Base-by-base conservation (phyloP, 192 early-diverging fungal genomes). In the Coemansia sp. region DNA sequence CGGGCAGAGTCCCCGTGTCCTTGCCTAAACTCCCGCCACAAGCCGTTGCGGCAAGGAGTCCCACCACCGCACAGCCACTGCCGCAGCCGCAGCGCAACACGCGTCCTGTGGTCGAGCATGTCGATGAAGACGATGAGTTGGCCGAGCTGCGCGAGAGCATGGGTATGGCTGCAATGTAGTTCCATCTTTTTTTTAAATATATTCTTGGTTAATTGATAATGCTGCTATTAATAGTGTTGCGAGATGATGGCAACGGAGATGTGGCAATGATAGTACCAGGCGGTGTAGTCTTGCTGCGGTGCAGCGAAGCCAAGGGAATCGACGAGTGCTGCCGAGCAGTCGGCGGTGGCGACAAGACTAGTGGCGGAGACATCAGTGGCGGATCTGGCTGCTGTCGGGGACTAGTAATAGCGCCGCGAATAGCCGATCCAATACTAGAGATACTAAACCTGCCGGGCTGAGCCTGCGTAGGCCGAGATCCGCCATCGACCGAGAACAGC, bases 1-100 rank as follows among this genome's bases (percentile, higher is more conserved):
- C 91, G 0, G 90, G 89, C 42, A 51, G 75, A 27, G 86, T 89
- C 41, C 84, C 91, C 53, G 75, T 89, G 55, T 74, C 87, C 62
- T 69, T 93, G 72, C 86, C 92, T 12, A 87, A 66, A 88, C 68
- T 8, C 31, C 59, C 4, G 46, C 68, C 11, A 31, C 65, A 5
- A 31, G 4, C 12, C 50, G 62, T 25, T 62, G 37, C 23, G 51
- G 27, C 58, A 6, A n/a, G 44, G 6, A 37, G 36, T 32, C 27
- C 62, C 29, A 19, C 62, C 29, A 19, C 61, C n/a, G 29, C 48
- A 25, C 27, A 27, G 27, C 27, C 27, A 27, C 27, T 39, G 48
- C 64, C 42, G 17, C 27, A 48, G 48, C 67, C 42, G 17, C 68
- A 32, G 67, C 34, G 50, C 21, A 53, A 41, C 14, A 32, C 21